Conservation (phyloP, 2,329 filamentous ascomycete genomes). For the Sporothrix brunneoviolacea region DNA sequence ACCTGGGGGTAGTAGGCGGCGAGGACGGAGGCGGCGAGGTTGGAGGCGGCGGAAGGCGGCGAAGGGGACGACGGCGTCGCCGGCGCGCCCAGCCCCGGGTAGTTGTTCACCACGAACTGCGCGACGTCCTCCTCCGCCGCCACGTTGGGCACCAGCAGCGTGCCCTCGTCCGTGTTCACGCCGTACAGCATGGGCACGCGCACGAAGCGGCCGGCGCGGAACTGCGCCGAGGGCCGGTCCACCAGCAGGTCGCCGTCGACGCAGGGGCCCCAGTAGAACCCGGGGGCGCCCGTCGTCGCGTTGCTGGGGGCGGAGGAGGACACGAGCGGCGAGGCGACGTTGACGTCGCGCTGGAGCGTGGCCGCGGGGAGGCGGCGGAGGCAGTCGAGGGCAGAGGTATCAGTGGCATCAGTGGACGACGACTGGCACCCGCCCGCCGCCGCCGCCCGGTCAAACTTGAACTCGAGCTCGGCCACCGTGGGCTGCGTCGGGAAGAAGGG, state of each 20-base stretch:
- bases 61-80: slow-evolving; percentile 26
- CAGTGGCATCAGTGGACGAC: not conserved
- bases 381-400: slow-evolving; percentile 28
- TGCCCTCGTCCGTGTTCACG: slow-evolving; percentile 40
- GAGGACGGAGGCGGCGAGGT: not conserved
- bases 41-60: slow-evolving; percentile 32
- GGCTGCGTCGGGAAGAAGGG: slow-evolving; percentile 45
- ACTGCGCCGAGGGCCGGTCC: slow-evolving; percentile 36
- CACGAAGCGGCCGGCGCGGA: slow-evolving; percentile 33
- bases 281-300: not conserved
- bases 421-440: slow-evolving; percentile 31
- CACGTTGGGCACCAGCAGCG: slow-evolving; percentile 36
- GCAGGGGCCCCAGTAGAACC: slow-evolving; percentile 46
- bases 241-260: slow-evolving; percentile 40
- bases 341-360: slow-evolving; percentile 37
- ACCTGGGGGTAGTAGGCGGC: slow-evolving; percentile 7
- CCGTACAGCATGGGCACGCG: slow-evolving; percentile 41
- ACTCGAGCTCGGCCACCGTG: slow-evolving; percentile 31
- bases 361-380: slow-evolving; percentile 31
- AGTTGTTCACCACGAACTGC: slow-evolving; percentile 41
- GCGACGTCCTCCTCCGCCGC: slow-evolving; percentile 28
- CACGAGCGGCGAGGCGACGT: slow-evolving; percentile 34
- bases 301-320: too few relatives aligned
- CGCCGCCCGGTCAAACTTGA: slow-evolving; percentile 16
- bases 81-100: slow-evolving; percentile 31